Conservation (phyloP, 345 rosid species). For the Sisymbrium altissimum region DNA sequence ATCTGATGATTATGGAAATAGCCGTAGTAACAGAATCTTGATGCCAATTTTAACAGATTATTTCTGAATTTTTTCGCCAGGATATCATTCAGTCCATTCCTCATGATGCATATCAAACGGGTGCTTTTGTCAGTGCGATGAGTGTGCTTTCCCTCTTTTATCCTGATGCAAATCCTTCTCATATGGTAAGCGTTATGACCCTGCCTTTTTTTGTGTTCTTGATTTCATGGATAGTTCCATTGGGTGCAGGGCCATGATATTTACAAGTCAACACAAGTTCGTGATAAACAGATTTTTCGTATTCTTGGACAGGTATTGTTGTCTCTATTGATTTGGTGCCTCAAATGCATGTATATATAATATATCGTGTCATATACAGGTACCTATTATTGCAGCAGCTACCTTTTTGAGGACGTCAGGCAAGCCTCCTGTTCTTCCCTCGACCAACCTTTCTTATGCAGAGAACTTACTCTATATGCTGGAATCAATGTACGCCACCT, state of each 20-base stretch:
- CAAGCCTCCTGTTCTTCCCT: slow-evolving; percentile 86
- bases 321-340: neutral
- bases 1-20: neutral
- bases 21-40: neutral
- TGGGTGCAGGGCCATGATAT: slow-evolving; percentile 35
- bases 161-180: slow-evolving; percentile 96
- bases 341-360: neutral
- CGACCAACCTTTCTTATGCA: slow-evolving; percentile 67
- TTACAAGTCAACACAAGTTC: slow-evolving; percentile 72
- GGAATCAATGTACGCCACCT: slow-evolving; percentile 61
- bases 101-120: slow-evolving; percentile 85
- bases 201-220: neutral
- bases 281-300: slow-evolving; percentile 89
- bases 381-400: slow-evolving; percentile 83
- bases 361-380: slow-evolving; percentile 28
- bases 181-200: slow-evolving; percentile 47
- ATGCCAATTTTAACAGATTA: neutral
- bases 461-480: slow-evolving; percentile 87
- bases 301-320: slow-evolving; percentile 76
- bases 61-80: slow-evolving; percentile 41
- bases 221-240: neutral
- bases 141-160: slow-evolving; percentile 84
- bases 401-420: slow-evolving; percentile 81
- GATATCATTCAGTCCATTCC: slow-evolving; percentile 91
- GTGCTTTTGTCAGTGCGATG: slow-evolving; percentile 80